Evolutionary conservation across 2,329 filamentous ascomycete species (phyloP).

Genomic region (Chalaropsis thielavioides): DNA sequence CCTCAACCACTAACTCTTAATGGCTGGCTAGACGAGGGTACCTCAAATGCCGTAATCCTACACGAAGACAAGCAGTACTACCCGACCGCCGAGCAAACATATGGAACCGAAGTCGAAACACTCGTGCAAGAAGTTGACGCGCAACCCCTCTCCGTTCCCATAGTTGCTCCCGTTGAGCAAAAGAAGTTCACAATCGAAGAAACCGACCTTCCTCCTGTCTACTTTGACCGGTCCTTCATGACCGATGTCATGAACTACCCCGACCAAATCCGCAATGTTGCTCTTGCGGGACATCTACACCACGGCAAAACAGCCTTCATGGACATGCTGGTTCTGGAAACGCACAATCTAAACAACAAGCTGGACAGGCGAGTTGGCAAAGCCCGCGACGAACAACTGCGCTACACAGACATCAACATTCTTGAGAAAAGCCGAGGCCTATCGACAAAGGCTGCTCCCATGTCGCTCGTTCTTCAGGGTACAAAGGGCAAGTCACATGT

Average conservation of each 20-base stretch:
- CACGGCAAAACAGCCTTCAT: constrained; percentile 97
- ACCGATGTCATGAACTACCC: constrained; percentile 92
- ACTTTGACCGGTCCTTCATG: constrained; percentile 84
- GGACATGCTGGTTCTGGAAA: constrained; percentile 96
- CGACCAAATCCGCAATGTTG: constrained; percentile 84
- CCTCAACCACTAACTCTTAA: neutral
- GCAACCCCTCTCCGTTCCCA: constrained; percentile 80
- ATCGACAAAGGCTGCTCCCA: constrained; percentile 84
- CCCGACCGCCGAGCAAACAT: constrained; percentile 91
- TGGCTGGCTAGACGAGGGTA: constrained; percentile 43
- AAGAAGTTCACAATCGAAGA: constrained; percentile 96
- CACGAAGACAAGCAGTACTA: constrained; percentile 99
- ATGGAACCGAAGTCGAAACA: constrained; percentile 87
- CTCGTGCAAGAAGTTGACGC: constrained; percentile 95
- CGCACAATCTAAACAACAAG: constrained; percentile 69
- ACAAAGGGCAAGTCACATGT: constrained; percentile 90
- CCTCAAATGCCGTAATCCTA: constrained; percentile 91
- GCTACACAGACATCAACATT: constrained; percentile 87
- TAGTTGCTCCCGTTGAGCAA: constrained; percentile 80
- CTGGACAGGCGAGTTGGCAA: constrained; percentile 69
- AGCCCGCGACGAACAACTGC: constrained; percentile 73
- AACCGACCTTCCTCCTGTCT: constrained; percentile 73
- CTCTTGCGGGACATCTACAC: constrained; percentile 81
- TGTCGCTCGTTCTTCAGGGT: constrained; percentile 80
- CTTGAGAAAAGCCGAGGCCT: constrained; percentile 79